phyloP scores from a whole-genome alignment of 176 grass and related monocot genomes.

The Musa itinerans region DNA sequence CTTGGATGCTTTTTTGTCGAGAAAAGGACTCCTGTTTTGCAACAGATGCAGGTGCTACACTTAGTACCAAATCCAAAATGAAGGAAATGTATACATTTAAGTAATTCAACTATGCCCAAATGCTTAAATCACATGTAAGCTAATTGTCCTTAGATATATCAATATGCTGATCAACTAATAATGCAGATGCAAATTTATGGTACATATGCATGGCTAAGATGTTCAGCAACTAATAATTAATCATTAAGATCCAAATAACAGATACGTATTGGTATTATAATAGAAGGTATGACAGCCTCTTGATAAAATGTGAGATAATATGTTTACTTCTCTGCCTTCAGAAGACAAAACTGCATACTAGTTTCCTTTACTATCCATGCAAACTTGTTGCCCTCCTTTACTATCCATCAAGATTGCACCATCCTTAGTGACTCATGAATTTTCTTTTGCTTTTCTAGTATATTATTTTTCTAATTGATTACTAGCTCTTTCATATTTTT shows the following conservation, averaged over 20 bases:
- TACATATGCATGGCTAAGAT: not conserved
- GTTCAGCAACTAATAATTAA: not conserved
- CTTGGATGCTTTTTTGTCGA: conserved; percentile 95
- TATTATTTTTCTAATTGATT: too few species aligned
- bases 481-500: too few species aligned
- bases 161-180: not conserved
- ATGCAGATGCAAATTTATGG: not conserved
- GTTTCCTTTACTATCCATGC: too few species aligned
- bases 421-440: too few species aligned
- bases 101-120: not conserved
- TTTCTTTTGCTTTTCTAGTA: too few species aligned
- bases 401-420: too few species aligned
- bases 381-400: too few species aligned
- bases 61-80: not conserved
- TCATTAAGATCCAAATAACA: not conserved
- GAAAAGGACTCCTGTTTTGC: conserved; percentile 68
- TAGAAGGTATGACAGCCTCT: too few species aligned
- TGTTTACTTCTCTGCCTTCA: too few species aligned
- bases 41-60: not conserved
- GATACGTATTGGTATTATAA: not conserved
- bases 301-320: too few species aligned
- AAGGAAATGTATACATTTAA: not conserved
- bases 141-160: not conserved
- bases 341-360: too few species aligned
- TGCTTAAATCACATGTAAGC: not conserved